Conservation (phyloP, 345 rosid genomes). For the Syzygium grande region DNA sequence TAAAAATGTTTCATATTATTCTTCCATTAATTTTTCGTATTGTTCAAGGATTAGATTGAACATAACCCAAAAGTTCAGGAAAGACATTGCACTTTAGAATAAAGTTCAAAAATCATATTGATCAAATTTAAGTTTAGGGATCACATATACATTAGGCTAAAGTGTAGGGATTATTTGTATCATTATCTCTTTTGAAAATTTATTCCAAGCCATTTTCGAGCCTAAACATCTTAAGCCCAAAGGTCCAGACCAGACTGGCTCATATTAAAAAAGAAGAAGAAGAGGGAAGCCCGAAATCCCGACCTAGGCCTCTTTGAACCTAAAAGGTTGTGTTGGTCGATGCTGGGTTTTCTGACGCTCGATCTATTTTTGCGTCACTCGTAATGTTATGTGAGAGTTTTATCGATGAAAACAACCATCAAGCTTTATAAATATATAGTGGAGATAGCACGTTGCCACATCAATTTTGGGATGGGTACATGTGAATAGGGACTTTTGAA, state of each 20-base stretch:
- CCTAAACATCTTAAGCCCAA: not conserved
- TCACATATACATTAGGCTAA: no score
- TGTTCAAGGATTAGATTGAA: no score
- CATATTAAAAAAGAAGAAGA: no score
- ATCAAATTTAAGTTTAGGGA: no score
- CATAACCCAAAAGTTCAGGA: no score
- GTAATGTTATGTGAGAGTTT: not conserved
- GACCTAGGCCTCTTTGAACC: not conserved
- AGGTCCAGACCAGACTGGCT: not conserved
- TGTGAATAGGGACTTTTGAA: not conserved
- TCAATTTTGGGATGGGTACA: not conserved
- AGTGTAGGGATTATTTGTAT: no score
- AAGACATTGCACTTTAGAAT: no score
- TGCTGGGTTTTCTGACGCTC: accelerated
- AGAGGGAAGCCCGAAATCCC: not conserved
- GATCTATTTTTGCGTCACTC: not conserved
- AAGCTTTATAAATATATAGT: not conserved
- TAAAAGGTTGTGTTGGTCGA: accelerated
- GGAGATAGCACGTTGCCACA: not conserved
- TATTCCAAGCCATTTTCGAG: no score
- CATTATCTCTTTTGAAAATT: not conserved
- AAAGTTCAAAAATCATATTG: no score
- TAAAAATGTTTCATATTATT: no score
- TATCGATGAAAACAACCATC: not conserved
- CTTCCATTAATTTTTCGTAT: no score